phyloP scores from a whole-genome alignment of 2,329 filamentous ascomycete species.

The Davidsoniella neocaledoniae region DNA sequence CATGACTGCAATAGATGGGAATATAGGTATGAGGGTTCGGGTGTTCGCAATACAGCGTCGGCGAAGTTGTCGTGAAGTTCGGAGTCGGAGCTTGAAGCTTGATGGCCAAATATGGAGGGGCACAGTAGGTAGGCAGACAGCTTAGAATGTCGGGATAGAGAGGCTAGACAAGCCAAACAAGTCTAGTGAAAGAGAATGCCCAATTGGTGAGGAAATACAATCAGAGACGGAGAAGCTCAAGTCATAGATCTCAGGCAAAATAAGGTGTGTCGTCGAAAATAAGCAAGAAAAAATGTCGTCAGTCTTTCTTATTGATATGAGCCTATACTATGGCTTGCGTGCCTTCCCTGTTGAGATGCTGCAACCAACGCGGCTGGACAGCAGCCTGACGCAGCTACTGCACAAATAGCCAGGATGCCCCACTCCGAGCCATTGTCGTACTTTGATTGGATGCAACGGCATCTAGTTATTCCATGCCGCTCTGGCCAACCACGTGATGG shows the following conservation, averaged over 20 bases:
- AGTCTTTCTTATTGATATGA: neutral
- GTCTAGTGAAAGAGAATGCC: no score
- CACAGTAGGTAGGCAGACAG: no score
- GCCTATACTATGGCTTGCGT: neutral
- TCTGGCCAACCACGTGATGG: constrained; percentile 7
- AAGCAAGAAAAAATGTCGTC: neutral
- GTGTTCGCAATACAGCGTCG: neutral
- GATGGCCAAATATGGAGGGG: no score
- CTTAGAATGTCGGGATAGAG: no score
- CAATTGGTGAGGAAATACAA: no score
- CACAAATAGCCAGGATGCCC: neutral
- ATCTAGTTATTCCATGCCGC: neutral
- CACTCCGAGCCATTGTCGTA: neutral
- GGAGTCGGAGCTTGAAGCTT: no score
- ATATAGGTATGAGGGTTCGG: neutral
- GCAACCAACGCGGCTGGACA: constrained; percentile 22
- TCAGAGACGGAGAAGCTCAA: no score
- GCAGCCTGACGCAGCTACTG: constrained; percentile 21
- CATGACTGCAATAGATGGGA: constrained; percentile 9
- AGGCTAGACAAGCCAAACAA: no score
- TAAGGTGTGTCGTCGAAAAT: no score
- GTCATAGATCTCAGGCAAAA: no score
- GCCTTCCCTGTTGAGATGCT: neutral
- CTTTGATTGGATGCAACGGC: neutral
- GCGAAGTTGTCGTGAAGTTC: neutral